These are phyloP conservation scores for Harringtonia aguacate DNA, from an alignment of 2,329 filamentous ascomycete genomes.

Conservation along the genomic window DNA sequence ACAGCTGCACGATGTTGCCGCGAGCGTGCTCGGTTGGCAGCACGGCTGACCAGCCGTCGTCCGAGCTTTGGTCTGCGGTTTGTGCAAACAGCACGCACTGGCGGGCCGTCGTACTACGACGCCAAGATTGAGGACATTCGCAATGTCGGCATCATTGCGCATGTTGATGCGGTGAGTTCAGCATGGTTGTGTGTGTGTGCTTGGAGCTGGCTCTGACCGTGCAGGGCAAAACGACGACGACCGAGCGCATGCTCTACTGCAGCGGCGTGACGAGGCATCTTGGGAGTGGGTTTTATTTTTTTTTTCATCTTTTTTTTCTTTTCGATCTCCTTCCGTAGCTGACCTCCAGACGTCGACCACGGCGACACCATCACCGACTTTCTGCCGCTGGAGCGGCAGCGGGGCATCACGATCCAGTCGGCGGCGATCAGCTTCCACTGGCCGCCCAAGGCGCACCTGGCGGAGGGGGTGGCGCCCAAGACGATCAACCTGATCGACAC, in stretches of 20 bases:
- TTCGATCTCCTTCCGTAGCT: not conserved
- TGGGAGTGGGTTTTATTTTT: conserved; percentile 42
- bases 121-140: conserved; percentile 52
- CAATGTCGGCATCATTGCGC: conserved; percentile 97
- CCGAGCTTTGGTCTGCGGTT: not conserved
- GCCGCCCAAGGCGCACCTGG: conserved; percentile 44
- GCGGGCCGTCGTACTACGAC: conserved; percentile 18
- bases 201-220: not conserved
- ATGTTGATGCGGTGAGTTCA: conserved; percentile 80
- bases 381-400: conserved; percentile 77
- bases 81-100: not conserved
- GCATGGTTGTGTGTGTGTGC: not conserved
- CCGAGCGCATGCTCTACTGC: conserved; percentile 97
- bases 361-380: conserved; percentile 97
- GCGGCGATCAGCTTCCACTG: conserved; percentile 92
- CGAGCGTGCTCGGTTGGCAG: not conserved
- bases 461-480: conserved; percentile 37
- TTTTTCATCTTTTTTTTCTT: not conserved
- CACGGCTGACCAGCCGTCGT: not conserved
- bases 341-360: conserved; percentile 70
- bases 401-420: conserved; percentile 96
- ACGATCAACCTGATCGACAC: conserved; percentile 92
- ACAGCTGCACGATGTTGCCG: conserved; percentile 1
- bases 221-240: conserved; percentile 91
- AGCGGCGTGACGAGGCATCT: conserved; percentile 81